phyloP scores from a whole-genome alignment of 2,329 filamentous ascomycete genomes.

The Thelonectria rubi region DNA sequence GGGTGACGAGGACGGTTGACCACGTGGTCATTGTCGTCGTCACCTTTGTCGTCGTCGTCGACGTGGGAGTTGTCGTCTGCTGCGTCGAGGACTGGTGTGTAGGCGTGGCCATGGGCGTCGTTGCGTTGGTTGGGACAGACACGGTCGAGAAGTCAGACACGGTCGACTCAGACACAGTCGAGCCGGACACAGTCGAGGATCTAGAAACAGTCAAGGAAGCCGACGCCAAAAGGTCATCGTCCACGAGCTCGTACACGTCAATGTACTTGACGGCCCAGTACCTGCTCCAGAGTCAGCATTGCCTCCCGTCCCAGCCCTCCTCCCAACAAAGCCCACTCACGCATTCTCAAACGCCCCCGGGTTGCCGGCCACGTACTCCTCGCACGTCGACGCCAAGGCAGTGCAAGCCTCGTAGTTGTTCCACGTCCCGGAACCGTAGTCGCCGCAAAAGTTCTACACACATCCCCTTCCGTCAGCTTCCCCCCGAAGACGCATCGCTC shows the following conservation, averaged over 20 bases:
- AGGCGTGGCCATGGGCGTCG: not conserved
- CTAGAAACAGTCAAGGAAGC: not conserved
- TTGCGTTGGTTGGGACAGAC: not conserved
- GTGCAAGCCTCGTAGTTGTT: slow-evolving; percentile 50
- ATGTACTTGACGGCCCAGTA: slow-evolving; percentile 66
- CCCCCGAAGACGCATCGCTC: too few relatives aligned
- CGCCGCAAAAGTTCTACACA: slow-evolving; percentile 74
- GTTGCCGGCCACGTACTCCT: slow-evolving; percentile 57
- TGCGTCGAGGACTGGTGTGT: slow-evolving; percentile 14
- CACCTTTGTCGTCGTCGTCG: slow-evolving; percentile 41
- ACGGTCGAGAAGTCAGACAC: not conserved
- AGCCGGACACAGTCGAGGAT: not conserved
- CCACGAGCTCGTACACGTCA: slow-evolving; percentile 51
- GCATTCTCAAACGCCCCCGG: slow-evolving; percentile 54
- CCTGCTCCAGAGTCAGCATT: slow-evolving; percentile 31
- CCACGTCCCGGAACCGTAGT: slow-evolving; percentile 69
- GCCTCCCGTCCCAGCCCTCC: too few relatives aligned
- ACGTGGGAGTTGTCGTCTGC: slow-evolving; percentile 1
- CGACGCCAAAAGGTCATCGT: not conserved
- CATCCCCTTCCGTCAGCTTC: slow-evolving; percentile 12
- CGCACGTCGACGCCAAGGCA: slow-evolving; percentile 54
- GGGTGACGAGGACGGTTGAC: slow-evolving; percentile 42
- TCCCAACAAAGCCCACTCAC: slow-evolving; percentile 35
- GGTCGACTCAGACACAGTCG: too few relatives aligned
- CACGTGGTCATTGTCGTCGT: slow-evolving; percentile 40